These are phyloP conservation scores for Ceriops decandra DNA, from an alignment of 345 rosid genomes.

Conservation along the genomic window DNA sequence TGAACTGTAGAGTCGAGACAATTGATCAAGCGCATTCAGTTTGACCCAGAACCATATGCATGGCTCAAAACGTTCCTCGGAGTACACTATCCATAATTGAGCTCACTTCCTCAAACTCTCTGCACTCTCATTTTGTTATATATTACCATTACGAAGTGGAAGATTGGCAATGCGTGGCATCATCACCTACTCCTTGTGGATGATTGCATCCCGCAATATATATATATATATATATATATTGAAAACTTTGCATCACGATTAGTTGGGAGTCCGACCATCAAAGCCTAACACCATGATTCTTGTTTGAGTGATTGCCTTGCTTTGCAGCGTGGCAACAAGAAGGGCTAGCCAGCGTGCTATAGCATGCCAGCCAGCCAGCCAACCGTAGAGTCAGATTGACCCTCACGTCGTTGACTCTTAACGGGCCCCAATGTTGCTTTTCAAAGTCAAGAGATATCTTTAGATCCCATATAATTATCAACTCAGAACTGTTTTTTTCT, in stretches of 20 bases:
- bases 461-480: not conserved
- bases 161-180: not conserved
- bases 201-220: not conserved
- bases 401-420: conserved; percentile 15
- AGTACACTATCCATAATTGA: not conserved
- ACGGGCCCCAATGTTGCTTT: not conserved
- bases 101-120: not conserved
- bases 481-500: too few species aligned
- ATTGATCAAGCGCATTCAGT: not conserved
- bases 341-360: conserved; percentile 16
- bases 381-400: conserved; percentile 3
- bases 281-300: conserved; percentile 1
- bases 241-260: not conserved
- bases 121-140: not conserved
- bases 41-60: not conserved
- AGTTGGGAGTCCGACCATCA: not conserved
- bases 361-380: conserved; percentile 10
- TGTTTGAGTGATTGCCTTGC: not conserved
- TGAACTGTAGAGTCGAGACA: conserved; percentile 4
- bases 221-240: not conserved
- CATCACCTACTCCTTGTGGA: not conserved
- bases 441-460: not conserved
- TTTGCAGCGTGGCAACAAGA: conserved; percentile 8
- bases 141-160: not conserved
- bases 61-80: not conserved